These are phyloP conservation scores for Fusarium chuoi DNA, from an alignment of 2,329 filamentous ascomycete genomes.

Conservation along the genomic window DNA sequence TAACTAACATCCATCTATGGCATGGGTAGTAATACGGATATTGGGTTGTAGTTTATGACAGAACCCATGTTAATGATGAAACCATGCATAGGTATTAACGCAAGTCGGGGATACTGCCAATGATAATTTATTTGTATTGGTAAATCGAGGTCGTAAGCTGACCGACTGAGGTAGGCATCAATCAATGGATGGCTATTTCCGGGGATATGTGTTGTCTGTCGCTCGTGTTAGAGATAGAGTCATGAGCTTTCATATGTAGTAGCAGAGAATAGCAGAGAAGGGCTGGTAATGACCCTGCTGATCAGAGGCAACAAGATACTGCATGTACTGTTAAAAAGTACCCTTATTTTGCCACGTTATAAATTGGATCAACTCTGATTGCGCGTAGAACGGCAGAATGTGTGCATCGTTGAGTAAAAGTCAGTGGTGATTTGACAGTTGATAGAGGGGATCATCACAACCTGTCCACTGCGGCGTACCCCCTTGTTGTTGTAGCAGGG, in stretches of 20 bases:
- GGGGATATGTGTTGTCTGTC: constrained; percentile 1
- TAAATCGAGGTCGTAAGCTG: neutral
- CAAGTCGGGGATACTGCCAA: neutral
- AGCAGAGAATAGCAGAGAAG: neutral
- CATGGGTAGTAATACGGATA: neutral
- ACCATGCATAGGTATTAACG: neutral
- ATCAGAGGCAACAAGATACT: neutral
- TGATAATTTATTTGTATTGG: neutral
- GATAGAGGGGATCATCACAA: constrained; percentile 21
- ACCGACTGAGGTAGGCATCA: neutral
- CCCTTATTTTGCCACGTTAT: constrained; percentile 14
- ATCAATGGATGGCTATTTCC: constrained; percentile 1
- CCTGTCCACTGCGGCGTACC: constrained; percentile 14
- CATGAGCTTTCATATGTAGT: neutral
- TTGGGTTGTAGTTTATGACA: neutral
- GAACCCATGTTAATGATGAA: constrained; percentile 4
- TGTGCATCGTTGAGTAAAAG: neutral
- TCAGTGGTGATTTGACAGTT: constrained; percentile 15
- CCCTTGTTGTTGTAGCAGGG: neutral
- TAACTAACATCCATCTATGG: neutral
- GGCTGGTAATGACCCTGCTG: neutral
- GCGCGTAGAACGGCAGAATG: neutral
- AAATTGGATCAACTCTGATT: neutral
- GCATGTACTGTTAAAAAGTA: neutral
- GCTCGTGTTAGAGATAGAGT: constrained; percentile 1